Evolutionary conservation across 139 green algal genomes (phyloP), one percentile per base, ranked within the genome.

Genomic region (Chlamydomonas sp.): DNA sequence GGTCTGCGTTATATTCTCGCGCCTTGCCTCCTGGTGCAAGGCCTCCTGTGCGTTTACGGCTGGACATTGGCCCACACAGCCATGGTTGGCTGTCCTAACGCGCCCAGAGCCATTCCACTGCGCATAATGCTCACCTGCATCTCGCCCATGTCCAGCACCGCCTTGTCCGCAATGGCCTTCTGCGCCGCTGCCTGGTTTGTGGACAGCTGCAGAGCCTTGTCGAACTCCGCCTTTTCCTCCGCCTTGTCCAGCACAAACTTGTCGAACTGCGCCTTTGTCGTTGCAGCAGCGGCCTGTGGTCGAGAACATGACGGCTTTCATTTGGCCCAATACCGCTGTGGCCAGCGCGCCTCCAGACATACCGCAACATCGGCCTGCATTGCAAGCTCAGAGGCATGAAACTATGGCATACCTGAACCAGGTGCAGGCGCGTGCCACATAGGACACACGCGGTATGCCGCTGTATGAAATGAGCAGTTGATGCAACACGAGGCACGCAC

Each of bases 181-280:
- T 60, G 17, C 74, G 60, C 10, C 66, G 58, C 58, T 3, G 9
- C 10, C 1, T 78, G 1, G 7, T n/a, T 10, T 4, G 17, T 74
- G 0, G 73, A 60, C 5, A 82, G 2, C 15, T 82, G 49, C 10
- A 89, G 77, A 31, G 85, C 20, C 3, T 49, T 17, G 16, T 91
- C 82, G 14, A 91, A 82, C 20, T 57, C 49, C 62, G 76, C 71
- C 77, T 91, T 91, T 62, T 85, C 63, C 74, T 91, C 88, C 61
- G 80, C 57, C 17, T 83, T 87, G 75, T 90, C 87, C 5, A 80
- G 8, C 3, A 86, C 79, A 3, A 79, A 78, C 79, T 90, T 90
- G 74, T 85, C 74, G 31, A 88, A 88, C 73, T 88, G 83, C 49
- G 83, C 83, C 83, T 75, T 62, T 12, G 61, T 31, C 2, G 14